A percentile compares a stretch with the other conserved stretches of the same genome.
Conservation (phyloP, 2,329 filamentous ascomycete genomes). For the Teratosphaeria destructans region DNA sequence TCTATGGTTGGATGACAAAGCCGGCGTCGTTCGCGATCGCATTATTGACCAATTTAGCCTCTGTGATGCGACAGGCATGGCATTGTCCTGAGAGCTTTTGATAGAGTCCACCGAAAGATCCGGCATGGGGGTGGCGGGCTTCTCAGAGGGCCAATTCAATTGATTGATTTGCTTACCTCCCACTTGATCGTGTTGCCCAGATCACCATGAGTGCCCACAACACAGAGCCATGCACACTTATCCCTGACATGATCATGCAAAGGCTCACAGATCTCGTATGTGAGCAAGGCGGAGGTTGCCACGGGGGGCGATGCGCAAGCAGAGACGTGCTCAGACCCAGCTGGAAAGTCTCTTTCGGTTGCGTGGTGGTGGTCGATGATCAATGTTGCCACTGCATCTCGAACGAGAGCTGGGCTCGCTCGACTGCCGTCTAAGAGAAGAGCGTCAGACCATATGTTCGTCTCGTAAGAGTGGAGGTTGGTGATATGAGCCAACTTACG, state of each 20-base stretch:
- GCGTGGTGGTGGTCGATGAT: conserved; percentile 55
- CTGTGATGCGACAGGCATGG: too few species aligned
- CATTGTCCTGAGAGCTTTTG: too few species aligned
- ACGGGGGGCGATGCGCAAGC: conserved; percentile 56
- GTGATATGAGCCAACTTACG: conserved; percentile 16
- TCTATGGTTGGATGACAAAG: too few species aligned
- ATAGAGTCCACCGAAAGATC: too few species aligned
- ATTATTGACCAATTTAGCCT: too few species aligned
- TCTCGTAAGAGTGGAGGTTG: background rate
- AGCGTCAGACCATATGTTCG: background rate
- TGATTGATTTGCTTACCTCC: conserved; percentile 30
- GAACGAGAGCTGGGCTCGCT: conserved; percentile 43
- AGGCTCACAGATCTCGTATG: conserved; percentile 51
- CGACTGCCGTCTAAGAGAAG: conserved; percentile 42
- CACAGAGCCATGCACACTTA: conserved; percentile 51
- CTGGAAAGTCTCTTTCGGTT: conserved; percentile 48
- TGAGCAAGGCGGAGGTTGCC: conserved; percentile 53
- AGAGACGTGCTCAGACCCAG: conserved; percentile 45
- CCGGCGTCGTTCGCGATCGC: too few species aligned
- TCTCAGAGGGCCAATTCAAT: too few species aligned
- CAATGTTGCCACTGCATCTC: conserved; percentile 39
- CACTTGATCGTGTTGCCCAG: conserved; percentile 56
- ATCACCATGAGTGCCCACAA: conserved; percentile 54
- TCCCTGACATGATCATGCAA: conserved; percentile 42
- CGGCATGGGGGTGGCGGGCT: too few species aligned